Percentiles rank a stretch among this genome's conserved stretches.
phyloP scores from a whole-genome alignment of 2,329 filamentous ascomycete genomes.

The Penicillium frequentans region DNA sequence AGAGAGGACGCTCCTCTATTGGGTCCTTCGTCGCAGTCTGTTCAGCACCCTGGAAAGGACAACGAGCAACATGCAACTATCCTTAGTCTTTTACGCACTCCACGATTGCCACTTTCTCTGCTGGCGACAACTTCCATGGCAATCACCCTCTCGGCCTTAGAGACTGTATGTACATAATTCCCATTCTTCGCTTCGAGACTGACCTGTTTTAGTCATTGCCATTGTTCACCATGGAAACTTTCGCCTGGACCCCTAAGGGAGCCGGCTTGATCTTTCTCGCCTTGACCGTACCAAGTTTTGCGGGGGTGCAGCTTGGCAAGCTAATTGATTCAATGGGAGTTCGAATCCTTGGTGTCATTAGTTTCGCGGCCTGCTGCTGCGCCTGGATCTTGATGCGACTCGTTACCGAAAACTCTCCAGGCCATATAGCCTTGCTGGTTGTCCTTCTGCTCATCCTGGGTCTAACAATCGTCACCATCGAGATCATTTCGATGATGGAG shows the following conservation, averaged over 20 bases:
- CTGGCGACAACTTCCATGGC: constrained; percentile 50
- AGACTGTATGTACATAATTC: constrained; percentile 34
- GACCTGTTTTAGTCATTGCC: constrained; percentile 48
- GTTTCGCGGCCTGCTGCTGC: constrained; percentile 57
- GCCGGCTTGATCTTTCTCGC: constrained; percentile 60
- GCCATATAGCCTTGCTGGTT: constrained; percentile 64
- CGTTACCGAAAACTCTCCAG: constrained; percentile 54
- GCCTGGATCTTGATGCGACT: constrained; percentile 65
- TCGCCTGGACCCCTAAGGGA: constrained; percentile 57
- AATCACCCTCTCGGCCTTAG: constrained; percentile 55
- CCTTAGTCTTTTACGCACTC: constrained; percentile 26
- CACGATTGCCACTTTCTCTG: constrained; percentile 46
- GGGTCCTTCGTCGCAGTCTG: constrained; percentile 11
- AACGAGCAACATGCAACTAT: constrained; percentile 25
- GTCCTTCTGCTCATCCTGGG: constrained; percentile 63
- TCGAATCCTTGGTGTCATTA: constrained; percentile 56
- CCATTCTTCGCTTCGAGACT: background rate
- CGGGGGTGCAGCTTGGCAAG: constrained; percentile 11
- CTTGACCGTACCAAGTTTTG: constrained; percentile 14
- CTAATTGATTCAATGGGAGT: constrained; percentile 55
- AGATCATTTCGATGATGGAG: constrained; percentile 69
- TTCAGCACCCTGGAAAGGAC: constrained; percentile 26
- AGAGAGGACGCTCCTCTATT: constrained; percentile 10
- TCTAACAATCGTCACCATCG: constrained; percentile 54
- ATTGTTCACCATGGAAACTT: constrained; percentile 55